Base-by-base conservation (phyloP, 352 stramenopile species). In the Phytophthora multivora region DNA sequence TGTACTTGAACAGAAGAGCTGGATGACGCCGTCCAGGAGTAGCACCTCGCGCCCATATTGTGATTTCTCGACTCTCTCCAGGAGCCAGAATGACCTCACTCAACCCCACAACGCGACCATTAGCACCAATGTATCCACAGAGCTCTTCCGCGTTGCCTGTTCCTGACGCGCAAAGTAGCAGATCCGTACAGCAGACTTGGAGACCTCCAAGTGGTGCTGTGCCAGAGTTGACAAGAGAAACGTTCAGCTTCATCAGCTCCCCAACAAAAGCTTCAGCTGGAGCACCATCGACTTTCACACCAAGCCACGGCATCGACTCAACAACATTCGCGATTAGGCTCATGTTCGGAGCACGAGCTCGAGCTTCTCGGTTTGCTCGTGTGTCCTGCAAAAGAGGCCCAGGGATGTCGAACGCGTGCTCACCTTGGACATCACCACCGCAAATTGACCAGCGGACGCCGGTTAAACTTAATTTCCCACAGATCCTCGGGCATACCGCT, bases 391-490 rank as follows among this genome's bases (percentile, higher is more conserved):
- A 59, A 13, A 96, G 65, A 3, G 83, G 82, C 1, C 87, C 87
- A 25, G 85, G 87, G 19, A 96, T 89, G 36, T 91, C 69, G 38
- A 96, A 96, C 6, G 82, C 73, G 39, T 93, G 85, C 52, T 94
- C 85, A 2, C 87, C 87, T 53, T 91, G 71, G 3, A 96, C 87
- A 41, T 93, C 79, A 12, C 84, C 84, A 41, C 81, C 81, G 43
- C 84, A 94, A 51, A 96, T 90, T 15, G 84, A 91, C 87, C 87
- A 96, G 2, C 84, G 82, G 4, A 96, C 79, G 9, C 87, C 87
- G 2, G 67, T 79, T 53, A 96, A 80, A 13, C 62, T 74, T 21
- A 94, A 53, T 23, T 75, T 84, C 2, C 87, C 87, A 25, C 73
- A 68, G 10, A 81, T 64, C 30, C 80, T 79, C 1, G 87, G 85